Conservation (phyloP, 345 rosid genomes). For the Bruguiera parviflora region DNA sequence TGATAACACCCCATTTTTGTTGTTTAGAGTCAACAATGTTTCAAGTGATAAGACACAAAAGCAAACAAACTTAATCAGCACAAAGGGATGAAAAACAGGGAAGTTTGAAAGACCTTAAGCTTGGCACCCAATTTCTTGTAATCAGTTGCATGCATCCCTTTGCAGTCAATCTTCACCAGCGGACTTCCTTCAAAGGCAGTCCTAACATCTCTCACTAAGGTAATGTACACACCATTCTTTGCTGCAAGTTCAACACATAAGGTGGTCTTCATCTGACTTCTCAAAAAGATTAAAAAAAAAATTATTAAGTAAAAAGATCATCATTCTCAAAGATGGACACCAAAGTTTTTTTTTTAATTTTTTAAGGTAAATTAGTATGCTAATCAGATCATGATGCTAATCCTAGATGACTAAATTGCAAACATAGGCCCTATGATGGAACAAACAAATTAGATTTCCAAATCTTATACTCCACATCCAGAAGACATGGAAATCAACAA, state of each 20-base stretch:
- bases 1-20: not conserved
- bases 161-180: slow-evolving; percentile 78
- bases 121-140: slow-evolving; percentile 94
- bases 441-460: not conserved
- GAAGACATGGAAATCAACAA: not conserved
- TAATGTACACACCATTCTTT: slow-evolving; percentile 78
- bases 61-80: not conserved
- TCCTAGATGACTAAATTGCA: not conserved
- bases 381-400: not conserved
- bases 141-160: slow-evolving; percentile 76
- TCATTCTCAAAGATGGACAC: not conserved
- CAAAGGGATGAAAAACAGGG: not conserved
- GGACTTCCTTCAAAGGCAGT: slow-evolving; percentile 83
- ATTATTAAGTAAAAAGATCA: not conserved
- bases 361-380: not conserved
- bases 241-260: slow-evolving; percentile 43
- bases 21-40: not conserved
- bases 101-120: slow-evolving; percentile 56
- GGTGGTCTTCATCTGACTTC: not conserved
- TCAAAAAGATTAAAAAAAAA: not conserved
- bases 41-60: not conserved
- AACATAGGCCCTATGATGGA: not conserved
- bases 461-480: not conserved
- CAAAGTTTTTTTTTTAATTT: too few species aligned
- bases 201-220: slow-evolving; percentile 72